Percentiles rank a stretch among this genome's conserved stretches.
phyloP scores from a whole-genome alignment of 768 basidiomycete genomes.

The Podaxis sp. region DNA sequence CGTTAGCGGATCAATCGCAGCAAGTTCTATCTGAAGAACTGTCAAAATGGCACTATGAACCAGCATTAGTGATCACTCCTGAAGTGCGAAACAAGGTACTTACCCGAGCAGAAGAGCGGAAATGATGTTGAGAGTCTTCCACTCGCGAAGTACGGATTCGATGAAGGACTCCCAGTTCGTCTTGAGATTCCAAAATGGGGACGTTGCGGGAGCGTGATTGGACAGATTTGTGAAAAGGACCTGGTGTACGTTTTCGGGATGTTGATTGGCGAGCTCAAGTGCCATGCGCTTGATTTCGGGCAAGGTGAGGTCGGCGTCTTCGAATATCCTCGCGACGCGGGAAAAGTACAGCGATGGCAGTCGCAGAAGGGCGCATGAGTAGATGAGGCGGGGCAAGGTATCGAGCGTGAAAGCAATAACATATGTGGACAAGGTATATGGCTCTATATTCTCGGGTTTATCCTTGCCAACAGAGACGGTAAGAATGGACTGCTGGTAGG shows the following conservation, averaged over 20 bases:
- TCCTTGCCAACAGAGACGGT: slow-evolving; percentile 6
- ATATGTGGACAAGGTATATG: background rate
- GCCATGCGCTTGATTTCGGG: slow-evolving; percentile 48
- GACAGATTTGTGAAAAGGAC: slow-evolving; percentile 7
- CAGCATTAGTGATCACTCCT: background rate
- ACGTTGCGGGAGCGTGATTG: background rate
- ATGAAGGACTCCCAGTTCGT: slow-evolving; percentile 30
- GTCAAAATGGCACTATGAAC: slow-evolving; percentile 32
- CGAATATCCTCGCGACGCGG: slow-evolving; percentile 61
- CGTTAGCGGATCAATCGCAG: slow-evolving; percentile 51
- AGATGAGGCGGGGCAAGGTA: slow-evolving; percentile 30
- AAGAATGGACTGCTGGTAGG: slow-evolving; percentile 3
- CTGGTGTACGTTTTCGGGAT: slow-evolving; percentile 7
- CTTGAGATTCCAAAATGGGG: slow-evolving; percentile 24
- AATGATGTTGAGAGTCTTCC: slow-evolving; percentile 36
- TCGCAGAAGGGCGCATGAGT: slow-evolving; percentile 44
- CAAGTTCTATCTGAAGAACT: slow-evolving; percentile 35
- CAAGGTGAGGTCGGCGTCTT: slow-evolving; percentile 62
- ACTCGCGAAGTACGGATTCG: slow-evolving; percentile 32
- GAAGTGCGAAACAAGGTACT: background rate
- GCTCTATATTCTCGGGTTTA: background rate
- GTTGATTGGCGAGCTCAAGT: slow-evolving; percentile 21
- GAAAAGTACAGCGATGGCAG: slow-evolving; percentile 67
- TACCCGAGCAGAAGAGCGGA: slow-evolving; percentile 33
- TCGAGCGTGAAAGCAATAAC: slow-evolving; percentile 27